Base-by-base conservation (phyloP, 2,329 filamentous ascomycete species). In the Colletotrichum cordylinicola region DNA sequence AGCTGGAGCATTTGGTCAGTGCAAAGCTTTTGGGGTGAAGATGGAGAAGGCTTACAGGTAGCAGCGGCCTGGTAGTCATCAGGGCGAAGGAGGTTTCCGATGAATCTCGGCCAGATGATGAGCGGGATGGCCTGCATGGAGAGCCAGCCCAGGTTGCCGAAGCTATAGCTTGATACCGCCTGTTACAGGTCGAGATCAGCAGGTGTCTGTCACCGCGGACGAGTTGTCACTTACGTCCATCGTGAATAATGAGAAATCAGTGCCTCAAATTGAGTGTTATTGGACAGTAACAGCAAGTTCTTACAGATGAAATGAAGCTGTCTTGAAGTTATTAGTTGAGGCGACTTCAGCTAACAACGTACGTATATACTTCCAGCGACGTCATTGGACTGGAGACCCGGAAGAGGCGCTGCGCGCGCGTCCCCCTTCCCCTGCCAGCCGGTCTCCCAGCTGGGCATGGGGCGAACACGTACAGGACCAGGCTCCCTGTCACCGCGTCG, bases 71-170 rank as follows among this genome's bases (percentile, higher is more conserved):
- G 74, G 64, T 69, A 74, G 68, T 81, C 79, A 27, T 84, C 82
- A 1, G 80, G 77, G 1, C 82, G 81, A 8, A 90, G 84, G 13
- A 90, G 82, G 7, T 86, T 86, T 71, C 81, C 83, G 75, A 90
- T 85, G 78, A 88, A 87, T 18, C 85, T 84, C 3, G 88, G 88
- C 85, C 87, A 89, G 66, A 88, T 55, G 24, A 89, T 83, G 12
- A 90, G 84, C 3, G 88, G 86, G 3, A 88, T 27, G 12, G 86
- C 87, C 80, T 91, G 89, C 10, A 85, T 79, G 48, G 83, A 77
- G 70, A 91, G 84, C 90, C 89, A 91, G 79, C 84, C 87, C 61
- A 89, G 84, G 71, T 89, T 90, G 64, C 86, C 86, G 82, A 89
- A 87, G 79, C 85, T 88, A 81, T 89, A 91, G 16, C 85, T 80